Evolutionary conservation across 768 basidiomycete genomes (phyloP).

Genomic region (Gyrodon lividus): DNA sequence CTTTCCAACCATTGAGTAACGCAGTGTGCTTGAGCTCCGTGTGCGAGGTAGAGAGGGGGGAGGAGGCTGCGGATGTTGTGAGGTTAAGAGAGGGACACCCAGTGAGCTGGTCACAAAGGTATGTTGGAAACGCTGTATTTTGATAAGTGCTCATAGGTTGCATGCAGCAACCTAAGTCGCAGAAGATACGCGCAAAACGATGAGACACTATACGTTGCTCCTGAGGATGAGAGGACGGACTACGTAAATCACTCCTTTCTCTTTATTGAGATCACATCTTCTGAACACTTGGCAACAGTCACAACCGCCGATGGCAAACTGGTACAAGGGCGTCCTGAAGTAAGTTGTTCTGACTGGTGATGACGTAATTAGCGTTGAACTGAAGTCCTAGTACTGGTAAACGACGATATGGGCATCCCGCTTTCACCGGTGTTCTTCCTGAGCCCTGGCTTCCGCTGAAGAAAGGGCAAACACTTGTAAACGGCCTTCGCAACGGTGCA

Average conservation of each 20-base stretch:
- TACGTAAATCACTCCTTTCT: conserved; percentile 50
- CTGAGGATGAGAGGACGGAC: conserved; percentile 89
- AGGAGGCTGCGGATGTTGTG: conserved; percentile 77
- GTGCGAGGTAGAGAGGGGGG: conserved; percentile 86
- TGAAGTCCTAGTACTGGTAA: conserved; percentile 73
- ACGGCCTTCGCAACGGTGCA: conserved; percentile 38
- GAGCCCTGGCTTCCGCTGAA: conserved; percentile 93
- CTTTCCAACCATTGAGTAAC: conserved; percentile 70
- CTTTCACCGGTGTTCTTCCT: conserved; percentile 88
- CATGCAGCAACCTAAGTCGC: conserved; percentile 74
- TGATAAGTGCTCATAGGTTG: conserved; percentile 1
- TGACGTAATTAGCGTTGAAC: conserved; percentile 1
- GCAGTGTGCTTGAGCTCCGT: conserved; percentile 85
- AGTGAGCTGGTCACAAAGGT: conserved; percentile 90
- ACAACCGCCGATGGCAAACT: conserved; percentile 95
- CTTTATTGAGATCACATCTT: neutral
- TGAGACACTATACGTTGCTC: conserved; percentile 92
- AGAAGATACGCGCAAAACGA: conserved; percentile 91
- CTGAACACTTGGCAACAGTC: conserved; percentile 48
- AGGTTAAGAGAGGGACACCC: conserved; percentile 79
- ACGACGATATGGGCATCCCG: conserved; percentile 92
- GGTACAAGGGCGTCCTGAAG: conserved; percentile 93
- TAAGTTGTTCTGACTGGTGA: conserved; percentile 30
- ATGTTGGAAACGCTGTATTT: neutral
- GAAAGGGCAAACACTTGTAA: conserved; percentile 75